Evolutionary conservation across 1,284 basidiomycete genomes (phyloP).

Genomic region (Moesziomyces parantarcticus): DNA sequence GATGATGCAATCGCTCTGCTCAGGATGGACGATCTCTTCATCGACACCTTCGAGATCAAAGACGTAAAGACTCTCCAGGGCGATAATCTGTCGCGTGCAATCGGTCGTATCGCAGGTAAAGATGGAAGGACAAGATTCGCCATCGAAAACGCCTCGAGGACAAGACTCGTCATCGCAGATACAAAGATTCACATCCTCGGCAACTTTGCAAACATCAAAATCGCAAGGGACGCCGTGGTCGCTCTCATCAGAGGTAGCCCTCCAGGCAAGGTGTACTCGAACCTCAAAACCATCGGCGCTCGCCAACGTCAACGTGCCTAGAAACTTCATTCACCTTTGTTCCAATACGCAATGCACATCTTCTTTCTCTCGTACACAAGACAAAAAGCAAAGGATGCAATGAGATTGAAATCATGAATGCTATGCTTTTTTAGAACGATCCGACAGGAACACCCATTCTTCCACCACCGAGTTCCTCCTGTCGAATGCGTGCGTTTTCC

Average conservation of each 20-base stretch:
- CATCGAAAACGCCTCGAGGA: slow-evolving; percentile 95
- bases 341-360: slow-evolving; percentile 3
- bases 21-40: slow-evolving; percentile 93
- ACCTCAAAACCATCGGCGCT: slow-evolving; percentile 79
- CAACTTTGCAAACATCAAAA: slow-evolving; percentile 95
- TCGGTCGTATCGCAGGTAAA: slow-evolving; percentile 96
- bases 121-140: slow-evolving; percentile 98
- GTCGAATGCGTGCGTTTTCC: slow-evolving; percentile 42
- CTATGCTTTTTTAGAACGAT: slow-evolving; percentile 2
- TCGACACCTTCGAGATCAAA: slow-evolving; percentile 97
- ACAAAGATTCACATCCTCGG: slow-evolving; percentile 97
- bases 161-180: slow-evolving; percentile 94
- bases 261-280: slow-evolving; percentile 91
- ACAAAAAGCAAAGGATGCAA: neutral
- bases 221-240: slow-evolving; percentile 94
- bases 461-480: slow-evolving; percentile 58
- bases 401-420: neutral
- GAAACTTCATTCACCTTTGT: neutral
- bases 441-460: slow-evolving; percentile 35
- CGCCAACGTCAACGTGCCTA: slow-evolving; percentile 87
- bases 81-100: slow-evolving; percentile 93
- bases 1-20: slow-evolving; percentile 95
- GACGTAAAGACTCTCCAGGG: slow-evolving; percentile 98
- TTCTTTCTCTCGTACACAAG: neutral
- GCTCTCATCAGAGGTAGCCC: slow-evolving; percentile 94